These are phyloP conservation scores for Cyclotella sp. DNA, from an alignment of 108 stramenopile species.

Conservation along the genomic window DNA sequence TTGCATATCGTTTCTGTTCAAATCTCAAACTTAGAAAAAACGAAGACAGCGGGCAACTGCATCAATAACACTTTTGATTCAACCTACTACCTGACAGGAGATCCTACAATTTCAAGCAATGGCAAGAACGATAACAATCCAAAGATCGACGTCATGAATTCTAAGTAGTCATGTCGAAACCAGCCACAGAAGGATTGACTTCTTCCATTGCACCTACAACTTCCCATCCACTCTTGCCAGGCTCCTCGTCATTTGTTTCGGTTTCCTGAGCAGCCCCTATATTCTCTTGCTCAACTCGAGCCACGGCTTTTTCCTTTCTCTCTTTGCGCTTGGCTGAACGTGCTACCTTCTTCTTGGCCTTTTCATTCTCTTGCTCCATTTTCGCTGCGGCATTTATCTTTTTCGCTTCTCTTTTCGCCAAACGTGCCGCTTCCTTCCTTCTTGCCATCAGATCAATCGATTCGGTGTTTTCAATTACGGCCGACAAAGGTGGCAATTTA, in stretches of 20 bases:
- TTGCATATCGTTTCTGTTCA: too few relatives aligned
- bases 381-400: background rate
- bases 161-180: background rate
- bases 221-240: constrained; percentile 4
- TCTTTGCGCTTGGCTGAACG: background rate
- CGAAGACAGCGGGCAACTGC: too few relatives aligned
- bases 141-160: background rate
- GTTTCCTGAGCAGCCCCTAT: background rate
- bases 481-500: constrained; percentile 16
- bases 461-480: background rate
- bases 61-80: too few relatives aligned
- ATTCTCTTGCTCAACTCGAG: background rate
- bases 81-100: too few relatives aligned
- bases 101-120: too few relatives aligned
- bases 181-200: constrained; percentile 1
- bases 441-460: background rate
- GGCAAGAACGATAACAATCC: too few relatives aligned
- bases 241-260: background rate
- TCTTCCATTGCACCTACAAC: constrained; percentile 4
- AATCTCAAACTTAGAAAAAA: too few relatives aligned
- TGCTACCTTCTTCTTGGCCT: background rate
- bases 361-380: background rate
- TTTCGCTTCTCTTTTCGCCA: background rate
- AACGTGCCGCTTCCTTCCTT: background rate
- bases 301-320: background rate